Conservation (phyloP, 192 early-diverging fungal species). For the Umbelopsis sp. region DNA sequence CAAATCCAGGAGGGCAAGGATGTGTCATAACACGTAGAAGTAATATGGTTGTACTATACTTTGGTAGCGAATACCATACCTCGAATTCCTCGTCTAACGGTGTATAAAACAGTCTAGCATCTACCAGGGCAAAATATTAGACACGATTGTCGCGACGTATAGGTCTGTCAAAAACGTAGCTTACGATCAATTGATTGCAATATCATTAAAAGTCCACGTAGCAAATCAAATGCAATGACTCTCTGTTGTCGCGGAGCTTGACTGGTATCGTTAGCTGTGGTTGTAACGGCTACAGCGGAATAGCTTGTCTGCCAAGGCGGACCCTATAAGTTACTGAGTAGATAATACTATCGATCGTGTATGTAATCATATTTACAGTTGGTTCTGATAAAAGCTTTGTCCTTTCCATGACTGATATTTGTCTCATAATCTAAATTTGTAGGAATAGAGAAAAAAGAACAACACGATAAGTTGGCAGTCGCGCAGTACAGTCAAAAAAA, state of each 20-base stretch:
- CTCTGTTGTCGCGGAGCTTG: not conserved
- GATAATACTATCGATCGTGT: no score
- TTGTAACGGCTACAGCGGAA: not conserved
- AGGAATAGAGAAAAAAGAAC: no score
- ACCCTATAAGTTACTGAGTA: no score
- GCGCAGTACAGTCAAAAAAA: no score
- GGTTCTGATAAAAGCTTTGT: no score
- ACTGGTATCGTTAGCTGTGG: not conserved
- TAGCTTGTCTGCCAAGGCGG: not conserved
- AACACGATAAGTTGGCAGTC: no score
- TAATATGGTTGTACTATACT: not conserved
- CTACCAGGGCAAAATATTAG: not conserved
- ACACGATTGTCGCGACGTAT: not conserved
- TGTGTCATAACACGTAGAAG: not conserved
- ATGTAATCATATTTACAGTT: no score
- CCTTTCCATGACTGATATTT: no score
- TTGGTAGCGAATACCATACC: not conserved
- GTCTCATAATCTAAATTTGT: no score
- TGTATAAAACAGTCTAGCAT: not conserved
- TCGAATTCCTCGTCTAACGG: not conserved
- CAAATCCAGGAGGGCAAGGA: conserved; percentile 5
- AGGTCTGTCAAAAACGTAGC: not conserved
- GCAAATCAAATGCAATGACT: conserved; percentile 5
- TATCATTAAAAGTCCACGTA: conserved; percentile 11
- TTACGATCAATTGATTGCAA: conserved; percentile 18